Evolutionary conservation across 306 rosid genomes (phyloP).

Genomic region (Cicer arietinum): DNA sequence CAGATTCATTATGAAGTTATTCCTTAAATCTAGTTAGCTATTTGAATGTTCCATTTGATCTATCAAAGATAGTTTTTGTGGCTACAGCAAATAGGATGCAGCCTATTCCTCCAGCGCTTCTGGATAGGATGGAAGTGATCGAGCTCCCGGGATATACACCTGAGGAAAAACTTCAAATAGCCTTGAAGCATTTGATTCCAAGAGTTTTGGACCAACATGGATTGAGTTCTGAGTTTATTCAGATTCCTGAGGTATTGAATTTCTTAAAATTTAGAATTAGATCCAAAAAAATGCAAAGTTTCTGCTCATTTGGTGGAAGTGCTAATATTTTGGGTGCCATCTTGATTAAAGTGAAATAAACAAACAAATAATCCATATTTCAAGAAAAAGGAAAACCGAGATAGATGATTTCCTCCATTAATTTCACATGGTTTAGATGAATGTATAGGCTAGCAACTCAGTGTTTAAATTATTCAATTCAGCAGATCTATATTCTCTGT

Average conservation of each 20-base stretch:
- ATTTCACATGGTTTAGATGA: constrained; percentile 24
- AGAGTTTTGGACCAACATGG: constrained; percentile 98
- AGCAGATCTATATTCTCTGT: constrained; percentile 8
- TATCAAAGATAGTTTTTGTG: constrained; percentile 90
- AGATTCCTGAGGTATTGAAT: constrained; percentile 83
- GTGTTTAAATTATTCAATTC: constrained; percentile 7
- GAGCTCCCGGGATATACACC: constrained; percentile 98
- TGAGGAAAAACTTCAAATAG: constrained; percentile 94
- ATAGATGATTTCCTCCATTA: constrained; percentile 17
- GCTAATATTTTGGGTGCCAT: constrained; percentile 28
- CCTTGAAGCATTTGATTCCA: constrained; percentile 89
- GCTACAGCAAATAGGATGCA: constrained; percentile 95
- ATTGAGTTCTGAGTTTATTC: constrained; percentile 80
- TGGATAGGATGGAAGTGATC: constrained; percentile 98
- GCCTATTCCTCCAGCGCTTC: constrained; percentile 92
- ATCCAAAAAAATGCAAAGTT: background rate
- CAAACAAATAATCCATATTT: constrained; percentile 37
- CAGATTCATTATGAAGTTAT: constrained; percentile 29
- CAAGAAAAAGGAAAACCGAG: background rate
- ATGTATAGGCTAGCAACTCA: constrained; percentile 22
- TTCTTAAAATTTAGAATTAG: background rate
- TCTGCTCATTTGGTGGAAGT: constrained; percentile 28
- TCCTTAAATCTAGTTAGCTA: constrained; percentile 83
- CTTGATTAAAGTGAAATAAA: constrained; percentile 15
- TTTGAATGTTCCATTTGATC: constrained; percentile 97